Conservation (phyloP, 2,329 filamentous ascomycete species). For the Microcera coccophila region DNA sequence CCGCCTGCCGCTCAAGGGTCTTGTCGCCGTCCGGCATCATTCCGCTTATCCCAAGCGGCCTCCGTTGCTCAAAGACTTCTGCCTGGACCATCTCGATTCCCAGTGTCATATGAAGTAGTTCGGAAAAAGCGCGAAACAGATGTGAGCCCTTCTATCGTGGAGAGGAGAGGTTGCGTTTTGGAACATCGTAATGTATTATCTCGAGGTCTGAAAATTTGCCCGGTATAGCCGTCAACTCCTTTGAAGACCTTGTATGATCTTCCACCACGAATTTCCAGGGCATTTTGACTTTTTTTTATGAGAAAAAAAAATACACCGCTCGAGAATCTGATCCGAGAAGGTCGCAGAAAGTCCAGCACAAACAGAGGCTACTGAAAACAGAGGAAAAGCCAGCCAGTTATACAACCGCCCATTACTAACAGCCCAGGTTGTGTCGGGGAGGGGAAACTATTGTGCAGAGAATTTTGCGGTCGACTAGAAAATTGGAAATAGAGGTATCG, state of each 20-base stretch:
- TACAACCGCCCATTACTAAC: slow-evolving; percentile 35
- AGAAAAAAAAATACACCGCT: slow-evolving; percentile 8
- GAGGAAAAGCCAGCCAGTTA: slow-evolving; percentile 33
- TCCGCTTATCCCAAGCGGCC: neutral
- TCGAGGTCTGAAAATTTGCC: slow-evolving; percentile 31
- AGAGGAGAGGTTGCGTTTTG: slow-evolving; percentile 13
- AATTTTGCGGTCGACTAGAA: slow-evolving; percentile 30
- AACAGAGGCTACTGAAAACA: slow-evolving; percentile 29
- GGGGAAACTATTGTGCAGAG: slow-evolving; percentile 34
- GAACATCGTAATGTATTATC: slow-evolving; percentile 39
- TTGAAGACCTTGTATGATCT: slow-evolving; percentile 20
- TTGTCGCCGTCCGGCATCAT: neutral
- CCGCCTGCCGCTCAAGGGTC: neutral
- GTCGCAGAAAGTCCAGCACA: slow-evolving; percentile 17
- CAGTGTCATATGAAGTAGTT: too few relatives aligned
- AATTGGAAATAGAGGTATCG: slow-evolving; percentile 31
- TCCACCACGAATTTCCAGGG: slow-evolving; percentile 19
- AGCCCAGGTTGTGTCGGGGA: slow-evolving; percentile 27
- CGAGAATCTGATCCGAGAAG: slow-evolving; percentile 14
- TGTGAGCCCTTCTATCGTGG: too few relatives aligned
- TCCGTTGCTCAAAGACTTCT: too few relatives aligned
- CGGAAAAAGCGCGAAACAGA: too few relatives aligned
- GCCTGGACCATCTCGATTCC: too few relatives aligned
- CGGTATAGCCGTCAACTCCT: slow-evolving; percentile 33
- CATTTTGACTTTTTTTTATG: slow-evolving; percentile 16